These are phyloP conservation scores for Monosporozyma servazzii DNA, from an alignment of 805 yeast genomes.

Conservation along the genomic window DNA sequence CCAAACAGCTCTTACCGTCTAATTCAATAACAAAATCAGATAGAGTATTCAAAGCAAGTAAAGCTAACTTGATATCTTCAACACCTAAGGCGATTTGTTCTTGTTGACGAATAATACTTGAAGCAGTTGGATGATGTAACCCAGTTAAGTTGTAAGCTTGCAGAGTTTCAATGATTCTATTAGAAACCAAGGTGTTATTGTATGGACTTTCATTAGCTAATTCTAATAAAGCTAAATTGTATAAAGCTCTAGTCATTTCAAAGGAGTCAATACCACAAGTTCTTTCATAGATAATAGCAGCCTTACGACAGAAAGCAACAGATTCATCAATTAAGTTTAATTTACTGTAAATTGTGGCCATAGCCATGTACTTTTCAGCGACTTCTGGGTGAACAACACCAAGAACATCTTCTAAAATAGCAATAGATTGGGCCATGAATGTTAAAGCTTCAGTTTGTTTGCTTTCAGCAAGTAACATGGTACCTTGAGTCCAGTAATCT, in stretches of 20 bases:
- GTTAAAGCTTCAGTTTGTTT: constrained; percentile 51
- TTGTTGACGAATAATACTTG: constrained; percentile 42
- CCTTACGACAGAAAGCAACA: constrained; percentile 52
- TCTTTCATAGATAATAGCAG: constrained; percentile 71
- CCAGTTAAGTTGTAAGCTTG: constrained; percentile 36
- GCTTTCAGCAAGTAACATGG: constrained; percentile 20
- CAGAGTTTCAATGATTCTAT: constrained; percentile 44
- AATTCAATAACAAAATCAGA: constrained; percentile 40
- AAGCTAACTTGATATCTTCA: constrained; percentile 45
- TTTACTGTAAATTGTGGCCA: constrained; percentile 61
- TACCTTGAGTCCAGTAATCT: constrained; percentile 65
- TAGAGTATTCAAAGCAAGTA: constrained; percentile 45
- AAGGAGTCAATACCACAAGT: constrained; percentile 70
- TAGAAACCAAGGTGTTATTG: constrained; percentile 54
- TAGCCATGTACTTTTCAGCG: constrained; percentile 54
- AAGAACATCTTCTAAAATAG: constrained; percentile 72
- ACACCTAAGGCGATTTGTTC: constrained; percentile 53
- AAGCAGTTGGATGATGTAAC: constrained; percentile 61
- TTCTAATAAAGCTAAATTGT: constrained; percentile 70
- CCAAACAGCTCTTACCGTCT: constrained; percentile 51
- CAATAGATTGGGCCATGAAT: constrained; percentile 58
- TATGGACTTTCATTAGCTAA: constrained; percentile 45
- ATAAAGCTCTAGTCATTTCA: constrained; percentile 61
- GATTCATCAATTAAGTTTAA: constrained; percentile 51
- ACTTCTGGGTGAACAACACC: constrained; percentile 76